Base-by-base conservation (phyloP, 306 rosid genomes). In the Sindora glabra region DNA sequence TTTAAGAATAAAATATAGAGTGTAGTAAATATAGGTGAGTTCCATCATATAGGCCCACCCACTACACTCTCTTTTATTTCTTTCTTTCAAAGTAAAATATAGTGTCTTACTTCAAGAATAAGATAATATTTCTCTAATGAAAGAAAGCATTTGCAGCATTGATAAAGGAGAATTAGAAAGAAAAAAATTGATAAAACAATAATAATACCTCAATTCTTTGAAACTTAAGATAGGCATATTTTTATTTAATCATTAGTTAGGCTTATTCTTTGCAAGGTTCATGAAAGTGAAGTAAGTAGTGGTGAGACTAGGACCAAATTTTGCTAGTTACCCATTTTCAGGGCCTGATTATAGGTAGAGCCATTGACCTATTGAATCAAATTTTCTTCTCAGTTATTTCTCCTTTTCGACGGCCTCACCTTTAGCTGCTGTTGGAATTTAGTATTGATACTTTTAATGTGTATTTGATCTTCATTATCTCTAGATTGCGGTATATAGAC, bases 111-210 rank as follows among this genome's bases (percentile, higher is more conserved):
- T n/a, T n/a, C n/a, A n/a, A n/a, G n/a, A n/a, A n/a, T n/a, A n/a
- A n/a, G n/a, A n/a, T n/a, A n/a, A n/a, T n/a, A n/a, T n/a, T n/a
- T n/a, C n/a, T n/a, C n/a, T n/a, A n/a, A n/a, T n/a, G n/a, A n/a
- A n/a, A n/a, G n/a, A n/a, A 39, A 64, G 67, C 73, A 34, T 79
- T 78, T 41, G n/a, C 71, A 49, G 50, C 58, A 29, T 41, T 83
- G 76, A 79, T 83, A 10, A 83, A 79, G 48, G 87, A 81, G 81
- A 67, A 75, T 56, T 74, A 23, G 73, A 73, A 56, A n/a, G n/a
- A n/a, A 68, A 53, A 38, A 47, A 65, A 72, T 70, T 74, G 81
- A 81, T 83, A 79, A 74, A 67, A 27, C 15, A 21, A 74, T 64
- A 65, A 69, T 37, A 75, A 65, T 57, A 67, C 66, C 72, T 48